These are phyloP conservation scores for Nematodospora anomalae DNA, from an alignment of 1,139 yeast species.

Conservation along the genomic window DNA sequence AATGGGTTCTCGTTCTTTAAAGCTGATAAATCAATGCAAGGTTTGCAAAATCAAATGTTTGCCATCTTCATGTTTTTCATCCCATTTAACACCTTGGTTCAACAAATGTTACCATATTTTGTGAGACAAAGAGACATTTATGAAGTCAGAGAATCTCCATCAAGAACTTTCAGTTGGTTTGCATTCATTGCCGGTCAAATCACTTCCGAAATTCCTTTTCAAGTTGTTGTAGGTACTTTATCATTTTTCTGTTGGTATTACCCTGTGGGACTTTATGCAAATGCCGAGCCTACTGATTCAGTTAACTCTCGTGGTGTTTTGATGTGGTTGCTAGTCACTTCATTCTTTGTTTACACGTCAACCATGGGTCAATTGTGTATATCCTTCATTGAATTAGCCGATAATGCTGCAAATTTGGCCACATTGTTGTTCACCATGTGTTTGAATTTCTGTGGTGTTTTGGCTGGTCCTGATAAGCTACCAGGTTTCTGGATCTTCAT, in stretches of 20 bases:
- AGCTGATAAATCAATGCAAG: constrained; percentile 33
- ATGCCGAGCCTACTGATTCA: constrained; percentile 42
- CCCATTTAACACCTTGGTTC: constrained; percentile 52
- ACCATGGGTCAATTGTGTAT: constrained; percentile 41
- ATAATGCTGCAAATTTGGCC: constrained; percentile 40
- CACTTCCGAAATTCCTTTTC: constrained; percentile 76
- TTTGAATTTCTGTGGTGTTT: constrained; percentile 39
- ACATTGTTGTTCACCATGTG: constrained; percentile 30
- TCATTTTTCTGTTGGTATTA: constrained; percentile 78
- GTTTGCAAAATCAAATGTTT: constrained; percentile 51
- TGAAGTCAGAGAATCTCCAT: constrained; percentile 38
- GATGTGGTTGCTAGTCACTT: constrained; percentile 44
- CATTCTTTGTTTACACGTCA: constrained; percentile 33
- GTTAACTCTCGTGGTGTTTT: constrained; percentile 42
- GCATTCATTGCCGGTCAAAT: constrained; percentile 60
- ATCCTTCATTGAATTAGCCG: constrained; percentile 38
- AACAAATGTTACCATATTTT: constrained; percentile 45
- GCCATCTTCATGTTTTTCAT: constrained; percentile 54
- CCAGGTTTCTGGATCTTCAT: constrained; percentile 53
- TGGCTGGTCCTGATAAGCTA: constrained; percentile 24
- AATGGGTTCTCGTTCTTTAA: constrained; percentile 48
- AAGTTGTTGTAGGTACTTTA: constrained; percentile 60
- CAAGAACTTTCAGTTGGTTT: constrained; percentile 32
- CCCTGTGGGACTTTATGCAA: constrained; percentile 68
- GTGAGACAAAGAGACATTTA: constrained; percentile 36